Evolutionary conservation across 2,329 filamentous ascomycete genomes (phyloP), one percentile per base, ranked within the genome.

Genomic region (Lasiodiplodia citricola): DNA sequence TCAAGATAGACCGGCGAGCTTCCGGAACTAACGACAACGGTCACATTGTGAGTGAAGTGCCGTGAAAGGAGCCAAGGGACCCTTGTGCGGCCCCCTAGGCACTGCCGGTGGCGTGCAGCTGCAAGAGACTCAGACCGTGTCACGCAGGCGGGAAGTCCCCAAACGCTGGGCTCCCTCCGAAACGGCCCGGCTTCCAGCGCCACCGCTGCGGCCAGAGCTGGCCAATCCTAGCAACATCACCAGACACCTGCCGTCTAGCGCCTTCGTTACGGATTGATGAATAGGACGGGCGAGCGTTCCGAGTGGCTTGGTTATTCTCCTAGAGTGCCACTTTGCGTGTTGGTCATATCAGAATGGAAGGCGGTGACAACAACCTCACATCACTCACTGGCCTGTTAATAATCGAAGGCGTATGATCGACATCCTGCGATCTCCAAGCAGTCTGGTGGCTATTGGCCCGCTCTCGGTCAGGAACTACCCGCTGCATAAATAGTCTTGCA

Each of bases 111-210:
- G 41, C 25, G 37, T 63, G 58, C 23, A 16, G 23, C 38, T 51
- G 44, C 60, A 52, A 28, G 44, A 47, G n/a, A 31, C 47, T 64
- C 14, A 18, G 23, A 21, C 44, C 44, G n/a, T 38, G 28, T 28
- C 10, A n/a, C 44, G 47, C 60, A 64, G 60, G 60, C 37, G 60
- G 38, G 31, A 37, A 4, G 2, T 14, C 23, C 57, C 23, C 11
- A 60, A 44, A 41, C n/a, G 37, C 18, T 18, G 56, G 56, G 21
- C 25, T 11, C 28, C 13, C 56, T 44, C 41, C 28, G 41, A 64
- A 64, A 64, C 60, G 60, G 60, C 18, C 60, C 60, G 60, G 38
- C 60, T 64, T 23, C 25, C 44, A 38, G n/a, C 60, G 47, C 60
- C 60, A 52, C 47, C 23, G 28, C 28, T 38, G 47, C 60, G 16